A percentile compares a stretch with the other conserved stretches of the same genome.
Conservation (phyloP, 352 stramenopile species). For the Phytophthora pluvialis region DNA sequence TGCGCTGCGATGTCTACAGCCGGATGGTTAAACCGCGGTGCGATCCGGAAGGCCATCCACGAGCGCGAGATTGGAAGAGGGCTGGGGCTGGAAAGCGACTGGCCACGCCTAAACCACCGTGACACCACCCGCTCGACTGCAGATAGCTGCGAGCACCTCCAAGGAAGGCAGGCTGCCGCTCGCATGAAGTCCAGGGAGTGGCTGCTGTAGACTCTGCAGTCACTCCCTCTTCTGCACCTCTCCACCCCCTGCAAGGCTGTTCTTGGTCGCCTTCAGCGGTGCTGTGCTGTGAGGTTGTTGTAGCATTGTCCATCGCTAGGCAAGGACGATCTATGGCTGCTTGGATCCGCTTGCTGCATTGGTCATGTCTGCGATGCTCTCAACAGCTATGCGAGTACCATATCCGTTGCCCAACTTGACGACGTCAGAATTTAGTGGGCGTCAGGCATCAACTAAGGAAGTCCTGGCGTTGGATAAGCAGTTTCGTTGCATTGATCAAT, state of each 20-base stretch:
- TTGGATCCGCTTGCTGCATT: slow-evolving; percentile 2
- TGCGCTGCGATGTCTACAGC: background rate
- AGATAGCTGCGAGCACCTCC: background rate
- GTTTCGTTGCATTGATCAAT: slow-evolving; percentile 22
- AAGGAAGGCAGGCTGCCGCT: background rate
- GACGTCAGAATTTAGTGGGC: no score
- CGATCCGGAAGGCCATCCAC: slow-evolving; percentile 2
- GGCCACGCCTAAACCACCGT: slow-evolving; percentile 1
- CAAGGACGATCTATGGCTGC: background rate
- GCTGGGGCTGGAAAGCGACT: slow-evolving; percentile 12
- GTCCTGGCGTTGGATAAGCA: background rate
- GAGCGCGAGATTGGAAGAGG: slow-evolving; percentile 6
- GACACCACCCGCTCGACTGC: background rate
- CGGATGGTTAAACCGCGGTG: background rate
- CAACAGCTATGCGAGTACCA: background rate
- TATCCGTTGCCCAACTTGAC: no score
- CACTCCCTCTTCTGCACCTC: slow-evolving; percentile 1
- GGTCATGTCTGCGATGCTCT: background rate
- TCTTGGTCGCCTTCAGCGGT: background rate
- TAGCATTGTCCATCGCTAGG: background rate
- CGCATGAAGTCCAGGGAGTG: background rate
- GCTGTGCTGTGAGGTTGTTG: background rate
- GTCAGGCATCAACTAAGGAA: background rate
- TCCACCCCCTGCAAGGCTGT: background rate
- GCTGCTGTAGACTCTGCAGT: background rate